Evolutionary conservation across 306 rosid species (phyloP), one percentile per base, ranked within the genome.

Genomic region (Malus asiatica): DNA sequence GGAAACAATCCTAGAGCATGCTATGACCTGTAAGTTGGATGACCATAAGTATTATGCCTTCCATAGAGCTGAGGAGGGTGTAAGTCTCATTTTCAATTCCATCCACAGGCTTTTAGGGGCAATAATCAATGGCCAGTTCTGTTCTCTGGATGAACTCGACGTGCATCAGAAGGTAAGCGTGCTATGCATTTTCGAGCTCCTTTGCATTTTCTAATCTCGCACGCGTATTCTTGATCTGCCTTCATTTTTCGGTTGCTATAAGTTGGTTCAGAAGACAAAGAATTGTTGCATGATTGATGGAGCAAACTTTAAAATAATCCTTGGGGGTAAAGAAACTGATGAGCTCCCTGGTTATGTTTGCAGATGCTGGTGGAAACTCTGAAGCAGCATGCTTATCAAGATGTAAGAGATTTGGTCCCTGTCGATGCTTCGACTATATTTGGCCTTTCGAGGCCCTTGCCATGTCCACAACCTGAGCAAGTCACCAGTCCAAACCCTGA

Each of bases 1-100:
- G 96, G 18, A 20, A 1, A 63, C 45, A 11, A 89, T 95, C 38
- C 60, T 76, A 51, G 38, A 77, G 12, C 96, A 95, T 69, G 96
- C 97, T 6, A 66, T 58, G 60, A 11, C 78, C 16, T 85, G 90
- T 68, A 79, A 48, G 25, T 32, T 78, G 15, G 83, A 85, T 44
- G 87, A 90, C 58, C 59, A 10, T 3, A 45, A 45, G 77, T 22
- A 53, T 18, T 72, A 76, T 9, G 66, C 70, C 2, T 76, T 52
- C 68, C 40, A 23, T 0, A 6, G 51, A 4, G 9, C 6, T 11
- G 73, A 63, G 12, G 52, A 38, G 1, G 61, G 58, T 13, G 40
- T 44, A 11, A 65, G 55, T 19, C 35, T 76, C 29, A 4, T 53
- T 20, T 76, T 81, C 60, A 25, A 71, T 46, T n/a, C 78, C 5